A percentile compares a stretch with the other conserved stretches of the same genome.
Evolutionary conservation across 495 filamentous ascomycete species (phyloP).

Genomic region (Jackrogersella multiformis): DNA sequence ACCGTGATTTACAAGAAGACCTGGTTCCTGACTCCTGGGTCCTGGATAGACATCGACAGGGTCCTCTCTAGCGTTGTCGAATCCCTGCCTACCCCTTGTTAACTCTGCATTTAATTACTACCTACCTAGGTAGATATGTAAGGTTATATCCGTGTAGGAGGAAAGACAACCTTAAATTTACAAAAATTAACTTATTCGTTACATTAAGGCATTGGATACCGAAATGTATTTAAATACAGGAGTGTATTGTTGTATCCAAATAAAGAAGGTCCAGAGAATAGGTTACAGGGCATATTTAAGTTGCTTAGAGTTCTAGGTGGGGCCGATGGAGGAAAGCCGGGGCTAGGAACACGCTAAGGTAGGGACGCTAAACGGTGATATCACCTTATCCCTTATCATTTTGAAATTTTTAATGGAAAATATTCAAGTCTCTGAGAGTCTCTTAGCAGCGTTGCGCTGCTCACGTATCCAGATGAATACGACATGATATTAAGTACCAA

Average conservation of each 20-base stretch:
- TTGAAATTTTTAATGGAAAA: conserved; percentile 31
- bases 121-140: too few species aligned
- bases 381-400: conserved; percentile 38
- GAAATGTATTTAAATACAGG: too few species aligned
- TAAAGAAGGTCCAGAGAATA: too few species aligned
- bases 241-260: too few species aligned
- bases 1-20: conserved; percentile 5
- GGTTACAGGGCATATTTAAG: too few species aligned
- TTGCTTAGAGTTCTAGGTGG: conserved; percentile 17
- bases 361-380: conserved; percentile 23
- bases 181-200: conserved; percentile 12
- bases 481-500: conserved; percentile 5
- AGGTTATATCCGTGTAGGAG: not conserved
- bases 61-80: conserved; percentile 7
- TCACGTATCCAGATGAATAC: conserved; percentile 3
- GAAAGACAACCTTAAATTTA: not conserved
- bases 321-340: conserved; percentile 6
- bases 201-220: too few species aligned
- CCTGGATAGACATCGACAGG: conserved; percentile 3
- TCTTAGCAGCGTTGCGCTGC: conserved; percentile 15
- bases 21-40: too few species aligned
- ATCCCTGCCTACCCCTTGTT: conserved; percentile 14
- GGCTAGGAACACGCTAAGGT: conserved; percentile 16
- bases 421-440: conserved; percentile 7
- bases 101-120: conserved; percentile 11